A percentile compares a stretch with the other conserved stretches of the same genome.
Evolutionary conservation across 176 grass and related monocot genomes (phyloP).

Genomic region (Musa itinerans): DNA sequence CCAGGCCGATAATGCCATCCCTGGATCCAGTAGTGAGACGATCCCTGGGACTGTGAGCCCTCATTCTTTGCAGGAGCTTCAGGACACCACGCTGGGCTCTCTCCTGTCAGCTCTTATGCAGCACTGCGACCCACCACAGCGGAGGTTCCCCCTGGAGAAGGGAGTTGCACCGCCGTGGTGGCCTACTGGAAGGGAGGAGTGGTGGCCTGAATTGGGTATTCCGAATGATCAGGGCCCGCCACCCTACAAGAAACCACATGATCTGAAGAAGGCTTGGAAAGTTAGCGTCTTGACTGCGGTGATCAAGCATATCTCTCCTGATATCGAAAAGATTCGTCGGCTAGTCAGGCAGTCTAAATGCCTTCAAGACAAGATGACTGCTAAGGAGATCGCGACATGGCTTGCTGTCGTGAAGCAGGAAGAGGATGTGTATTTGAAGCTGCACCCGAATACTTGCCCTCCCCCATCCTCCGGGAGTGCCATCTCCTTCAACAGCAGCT

Average conservation of each 20-base stretch:
- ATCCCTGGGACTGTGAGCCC: constrained; percentile 30
- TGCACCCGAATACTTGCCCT: constrained; percentile 43
- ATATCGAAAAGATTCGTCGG: constrained; percentile 88
- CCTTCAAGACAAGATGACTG: constrained; percentile 96
- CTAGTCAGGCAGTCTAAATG: constrained; percentile 83
- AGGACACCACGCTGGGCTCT: constrained; percentile 86
- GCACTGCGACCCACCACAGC: constrained; percentile 88
- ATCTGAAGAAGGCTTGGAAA: constrained; percentile 98
- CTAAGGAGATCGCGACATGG: constrained; percentile 92
- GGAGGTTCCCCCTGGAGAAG: constrained; percentile 83
- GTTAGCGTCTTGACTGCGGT: constrained; percentile 90
- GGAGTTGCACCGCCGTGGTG: constrained; percentile 84
- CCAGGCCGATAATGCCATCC: constrained; percentile 56
- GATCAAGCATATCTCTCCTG: constrained; percentile 93
- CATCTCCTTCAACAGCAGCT: constrained; percentile 64
- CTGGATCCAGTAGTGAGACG: constrained; percentile 44
- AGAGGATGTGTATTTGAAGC: constrained; percentile 62
- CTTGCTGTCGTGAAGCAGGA: constrained; percentile 81
- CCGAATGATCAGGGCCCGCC: constrained; percentile 67
- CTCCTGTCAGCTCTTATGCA: constrained; percentile 93
- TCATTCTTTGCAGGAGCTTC: constrained; percentile 80
- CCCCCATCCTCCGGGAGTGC: constrained; percentile 15
- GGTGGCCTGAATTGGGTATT: constrained; percentile 59
- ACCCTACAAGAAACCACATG: constrained; percentile 90
- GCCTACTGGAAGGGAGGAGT: constrained; percentile 67